These are phyloP conservation scores for Penicillium daleae DNA, from an alignment of 495 filamentous ascomycete species.

Conservation along the genomic window DNA sequence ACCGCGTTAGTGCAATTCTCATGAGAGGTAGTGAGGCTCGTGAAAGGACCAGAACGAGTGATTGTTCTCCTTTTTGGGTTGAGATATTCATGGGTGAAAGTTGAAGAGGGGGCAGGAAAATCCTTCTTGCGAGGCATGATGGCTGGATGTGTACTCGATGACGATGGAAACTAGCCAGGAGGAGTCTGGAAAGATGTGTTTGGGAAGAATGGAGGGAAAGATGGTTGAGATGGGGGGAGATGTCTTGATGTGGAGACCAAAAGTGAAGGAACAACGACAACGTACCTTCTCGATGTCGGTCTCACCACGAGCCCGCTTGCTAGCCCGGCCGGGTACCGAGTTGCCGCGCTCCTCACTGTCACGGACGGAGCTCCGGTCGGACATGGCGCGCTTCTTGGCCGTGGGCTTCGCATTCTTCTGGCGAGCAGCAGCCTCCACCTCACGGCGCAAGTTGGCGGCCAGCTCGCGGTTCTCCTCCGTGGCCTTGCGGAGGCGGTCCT, in stretches of 20 bases:
- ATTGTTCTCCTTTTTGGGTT: neutral
- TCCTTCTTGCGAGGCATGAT: slow-evolving; percentile 1
- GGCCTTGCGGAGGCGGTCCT: slow-evolving; percentile 92
- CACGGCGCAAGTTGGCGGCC: slow-evolving; percentile 55
- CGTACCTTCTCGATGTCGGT: slow-evolving; percentile 86
- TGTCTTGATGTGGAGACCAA: neutral
- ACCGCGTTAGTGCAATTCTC: slow-evolving; percentile 6
- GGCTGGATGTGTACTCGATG: neutral
- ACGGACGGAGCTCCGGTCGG: slow-evolving; percentile 77
- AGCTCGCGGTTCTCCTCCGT: slow-evolving; percentile 92
- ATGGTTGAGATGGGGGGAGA: slow-evolving; percentile 1
- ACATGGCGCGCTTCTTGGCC: slow-evolving; percentile 66
- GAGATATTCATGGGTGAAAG: neutral
- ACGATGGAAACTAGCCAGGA: neutral
- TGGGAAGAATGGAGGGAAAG: neutral
- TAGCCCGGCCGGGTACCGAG: slow-evolving; percentile 64
- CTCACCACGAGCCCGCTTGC: slow-evolving; percentile 70
- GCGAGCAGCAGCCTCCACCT: slow-evolving; percentile 46
- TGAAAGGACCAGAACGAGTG: neutral
- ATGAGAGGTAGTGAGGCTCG: neutral
- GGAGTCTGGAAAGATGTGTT: neutral
- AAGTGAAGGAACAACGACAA: slow-evolving; percentile 18
- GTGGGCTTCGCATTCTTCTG: slow-evolving; percentile 45
- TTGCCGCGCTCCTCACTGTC: slow-evolving; percentile 85
- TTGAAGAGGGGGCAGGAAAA: neutral